Evolutionary conservation across 768 basidiomycete genomes (phyloP).

Genomic region (Coprinopsis sp.): DNA sequence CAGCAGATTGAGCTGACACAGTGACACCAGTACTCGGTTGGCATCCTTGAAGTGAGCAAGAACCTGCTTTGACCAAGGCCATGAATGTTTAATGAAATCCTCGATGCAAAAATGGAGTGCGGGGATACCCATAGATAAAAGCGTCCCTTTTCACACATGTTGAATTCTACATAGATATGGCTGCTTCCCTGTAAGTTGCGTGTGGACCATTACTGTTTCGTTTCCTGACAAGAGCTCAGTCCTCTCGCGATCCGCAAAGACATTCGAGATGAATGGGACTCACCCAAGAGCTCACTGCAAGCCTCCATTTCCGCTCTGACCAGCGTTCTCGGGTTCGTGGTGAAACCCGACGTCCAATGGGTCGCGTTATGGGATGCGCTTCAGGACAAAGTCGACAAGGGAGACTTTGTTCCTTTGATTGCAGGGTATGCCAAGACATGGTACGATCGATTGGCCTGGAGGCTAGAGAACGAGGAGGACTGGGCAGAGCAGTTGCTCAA

Average conservation of each 20-base stretch:
- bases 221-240: conserved; percentile 14
- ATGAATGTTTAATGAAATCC: too few relatives aligned
- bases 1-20: too few relatives aligned
- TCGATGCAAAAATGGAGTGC: too few relatives aligned
- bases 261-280: conserved; percentile 34
- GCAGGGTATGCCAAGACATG: conserved; percentile 27
- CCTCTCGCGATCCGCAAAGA: conserved; percentile 35
- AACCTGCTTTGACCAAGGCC: too few relatives aligned
- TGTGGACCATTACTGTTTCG: neutral
- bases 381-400: conserved; percentile 29
- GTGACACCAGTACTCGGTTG: too few relatives aligned
- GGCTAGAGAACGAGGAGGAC: conserved; percentile 30
- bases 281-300: conserved; percentile 24
- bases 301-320: conserved; percentile 21
- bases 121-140: too few relatives aligned
- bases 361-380: conserved; percentile 26
- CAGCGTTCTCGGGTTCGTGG: conserved; percentile 29
- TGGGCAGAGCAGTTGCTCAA: conserved; percentile 34
- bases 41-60: too few relatives aligned
- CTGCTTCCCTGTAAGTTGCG: conserved; percentile 12
- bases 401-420: conserved; percentile 30
- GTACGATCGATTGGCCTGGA: conserved; percentile 30
- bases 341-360: conserved; percentile 32
- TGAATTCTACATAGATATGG: conserved; percentile 7
- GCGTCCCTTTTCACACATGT: neutral